Evolutionary conservation across 2,329 filamentous ascomycete genomes (phyloP), one percentile per base, ranked within the genome.

Genomic region (Calonectria pseudoreteaudii): DNA sequence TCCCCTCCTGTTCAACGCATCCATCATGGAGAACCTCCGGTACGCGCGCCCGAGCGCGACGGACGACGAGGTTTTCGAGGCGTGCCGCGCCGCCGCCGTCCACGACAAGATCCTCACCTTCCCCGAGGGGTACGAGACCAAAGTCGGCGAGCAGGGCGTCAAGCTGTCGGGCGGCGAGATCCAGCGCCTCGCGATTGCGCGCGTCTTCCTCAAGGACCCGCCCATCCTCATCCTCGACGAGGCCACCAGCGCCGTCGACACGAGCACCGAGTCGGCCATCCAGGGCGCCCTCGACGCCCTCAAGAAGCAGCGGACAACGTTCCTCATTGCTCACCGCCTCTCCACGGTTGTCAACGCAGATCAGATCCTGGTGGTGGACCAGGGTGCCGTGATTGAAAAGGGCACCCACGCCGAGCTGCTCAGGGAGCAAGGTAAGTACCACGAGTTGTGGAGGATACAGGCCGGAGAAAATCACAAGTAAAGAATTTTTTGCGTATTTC

Each of bases 81-180:
- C 92, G 0, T 93, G 91, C 79, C 87, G 87, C 70, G 88, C 89
- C 0, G 92, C 92, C 3, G 88, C 89, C 2, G 90, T 94, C 31
- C 92, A 94, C 81, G 89, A 93, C 69, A 91, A 92, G 76, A 93
- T 94, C 72, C 80, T 89, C 67, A 85, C 82, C 1, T 93, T 94
- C 77, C 86, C 90, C 0, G 86, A 90, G 79, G 86, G 86, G 0
- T 90, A 91, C 79, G 74, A 84, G 26, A 86, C 87, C 11, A 79
- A 82, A 52, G 86, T 90, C 31, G 89, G 89, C 26, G 87, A 89
- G 78, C 82, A 85, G 23, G 89, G 88, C 28, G 83, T 87, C 11
- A 86, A 86, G 60, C 83, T 90, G 30, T 88, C 86, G 6, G 87
- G 87, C 28, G 89, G 88, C n/a, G 87, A 90, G 80, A 77, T 87